Evolutionary conservation across 2,329 filamentous ascomycete species (phyloP).

Genomic region (Fusarium newnesense): DNA sequence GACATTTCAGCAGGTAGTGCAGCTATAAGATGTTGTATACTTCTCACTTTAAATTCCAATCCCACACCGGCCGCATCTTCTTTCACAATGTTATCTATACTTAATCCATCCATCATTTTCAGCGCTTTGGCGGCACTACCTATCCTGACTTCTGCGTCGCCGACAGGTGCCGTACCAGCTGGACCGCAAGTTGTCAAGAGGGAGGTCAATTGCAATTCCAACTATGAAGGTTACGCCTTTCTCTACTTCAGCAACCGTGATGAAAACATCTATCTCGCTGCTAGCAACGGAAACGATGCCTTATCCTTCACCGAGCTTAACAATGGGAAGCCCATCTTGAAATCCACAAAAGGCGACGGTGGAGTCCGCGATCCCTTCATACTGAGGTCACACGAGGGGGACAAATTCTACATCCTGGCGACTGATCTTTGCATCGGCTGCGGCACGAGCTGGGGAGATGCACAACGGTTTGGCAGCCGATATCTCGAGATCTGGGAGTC

Average conservation of each 20-base stretch:
- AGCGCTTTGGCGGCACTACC: not conserved
- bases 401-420: constrained; percentile 10
- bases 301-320: constrained; percentile 1
- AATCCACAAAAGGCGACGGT: not conserved
- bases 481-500: constrained; percentile 63
- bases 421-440: constrained; percentile 11
- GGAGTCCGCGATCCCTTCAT: constrained; percentile 15
- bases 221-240: constrained; percentile 1
- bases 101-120: not conserved
- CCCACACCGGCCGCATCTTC: rapidly evolving
- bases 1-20: rapidly evolving
- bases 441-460: not conserved
- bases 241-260: constrained; percentile 1
- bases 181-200: not conserved
- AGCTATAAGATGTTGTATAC: not conserved
- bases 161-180: rapidly evolving
- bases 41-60: not conserved
- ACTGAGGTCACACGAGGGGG: not conserved
- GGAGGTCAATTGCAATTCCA: not conserved
- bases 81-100: not conserved
- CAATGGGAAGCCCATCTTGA: not conserved
- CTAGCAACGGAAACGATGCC: not conserved
- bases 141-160: not conserved
- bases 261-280: constrained; percentile 9
- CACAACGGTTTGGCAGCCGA: not conserved